Percentiles rank a stretch among this genome's conserved stretches.
phyloP scores from a whole-genome alignment of 306 rosid genomes.

The Echinosophora koreensis region DNA sequence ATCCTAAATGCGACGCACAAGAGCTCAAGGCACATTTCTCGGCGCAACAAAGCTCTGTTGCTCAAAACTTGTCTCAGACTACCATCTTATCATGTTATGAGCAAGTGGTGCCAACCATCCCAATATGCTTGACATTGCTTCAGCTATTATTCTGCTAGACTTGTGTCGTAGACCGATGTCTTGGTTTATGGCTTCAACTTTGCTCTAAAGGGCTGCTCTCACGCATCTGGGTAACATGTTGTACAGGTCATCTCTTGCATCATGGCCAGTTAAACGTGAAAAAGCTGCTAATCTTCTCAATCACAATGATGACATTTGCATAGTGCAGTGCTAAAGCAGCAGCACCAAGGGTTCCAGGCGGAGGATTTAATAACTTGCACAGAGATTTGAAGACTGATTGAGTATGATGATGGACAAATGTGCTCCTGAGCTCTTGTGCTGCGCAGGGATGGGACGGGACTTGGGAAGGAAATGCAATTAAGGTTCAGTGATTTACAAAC shows the following conservation, averaged over 20 bases:
- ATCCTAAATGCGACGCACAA: no score
- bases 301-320: conserved; percentile 89
- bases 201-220: conserved; percentile 70
- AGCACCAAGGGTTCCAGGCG: conserved; percentile 85
- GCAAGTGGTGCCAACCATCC: conserved; percentile 99
- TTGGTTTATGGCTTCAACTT: conserved; percentile 79
- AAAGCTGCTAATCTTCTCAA: conserved; percentile 95
- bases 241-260: conserved; percentile 97
- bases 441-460: no score
- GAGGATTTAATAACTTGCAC: conserved; percentile 75
- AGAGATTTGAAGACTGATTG: conserved; percentile 60
- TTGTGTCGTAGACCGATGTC: conserved; percentile 69
- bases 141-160: conserved; percentile 89
- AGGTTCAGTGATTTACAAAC: no score
- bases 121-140: conserved; percentile 80
- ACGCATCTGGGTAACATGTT: conserved; percentile 86
- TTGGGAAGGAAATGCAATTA: no score
- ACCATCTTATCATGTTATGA: conserved; percentile 98
- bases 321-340: conserved; percentile 93
- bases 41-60: conserved; percentile 84
- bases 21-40: conserved; percentile 82
- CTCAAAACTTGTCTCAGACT: conserved; percentile 94
- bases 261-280: conserved; percentile 90
- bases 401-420: conserved; percentile 50
- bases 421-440: no score